Base-by-base conservation (phyloP, 202 grass and related monocot genomes). In the Miscanthus sacchariflorus region DNA sequence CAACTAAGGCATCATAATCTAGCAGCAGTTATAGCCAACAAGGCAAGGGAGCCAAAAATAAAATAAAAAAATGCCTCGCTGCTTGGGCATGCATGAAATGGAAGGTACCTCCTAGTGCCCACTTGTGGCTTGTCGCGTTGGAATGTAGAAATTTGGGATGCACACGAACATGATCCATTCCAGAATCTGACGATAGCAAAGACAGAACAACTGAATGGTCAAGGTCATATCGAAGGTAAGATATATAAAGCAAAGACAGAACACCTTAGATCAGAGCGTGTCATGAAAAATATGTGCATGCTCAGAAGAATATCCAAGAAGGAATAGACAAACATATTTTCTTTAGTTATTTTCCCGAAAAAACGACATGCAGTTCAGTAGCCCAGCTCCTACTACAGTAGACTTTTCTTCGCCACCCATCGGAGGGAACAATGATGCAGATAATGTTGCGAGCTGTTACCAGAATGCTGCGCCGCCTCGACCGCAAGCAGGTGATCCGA, bases 81-180 rank as follows among this genome's bases (percentile, higher is more conserved):
- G 35, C 7, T 33, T 58, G 36, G 12, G 46, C 70, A 68, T 67
- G 77, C 50, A 74, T 48, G 24, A 74, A 61, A 82, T 76, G 78
- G 43, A 33, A 36, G 48, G 81, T 92, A 98, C 96, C 96, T 48
- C 96, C 96, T 50, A 98, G 90, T 21, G 96, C 93, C 96, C 96
- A 98, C 80, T 98, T 98, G 92, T 98, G 96, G 90, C 96, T 98
- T 12, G 96, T 98, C 24, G 96, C 96, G 91, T 98, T 98, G 65
- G 96, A 98, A 89, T 98, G 96, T 76, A 98, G 83, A 90, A 98
- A 98, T 68, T 89, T 95, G n/a, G 96, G 96, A 81, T 98, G 96
- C 15, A 98, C 93, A 70, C 96, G 93, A 12, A 94, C 93, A 87
- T 94, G 96, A 70, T 98, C 96, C 84, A 98, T 84, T 78, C 92